These are phyloP conservation scores for Thuja plicata DNA, from an alignment of 83 land plant species.

Conservation along the genomic window DNA sequence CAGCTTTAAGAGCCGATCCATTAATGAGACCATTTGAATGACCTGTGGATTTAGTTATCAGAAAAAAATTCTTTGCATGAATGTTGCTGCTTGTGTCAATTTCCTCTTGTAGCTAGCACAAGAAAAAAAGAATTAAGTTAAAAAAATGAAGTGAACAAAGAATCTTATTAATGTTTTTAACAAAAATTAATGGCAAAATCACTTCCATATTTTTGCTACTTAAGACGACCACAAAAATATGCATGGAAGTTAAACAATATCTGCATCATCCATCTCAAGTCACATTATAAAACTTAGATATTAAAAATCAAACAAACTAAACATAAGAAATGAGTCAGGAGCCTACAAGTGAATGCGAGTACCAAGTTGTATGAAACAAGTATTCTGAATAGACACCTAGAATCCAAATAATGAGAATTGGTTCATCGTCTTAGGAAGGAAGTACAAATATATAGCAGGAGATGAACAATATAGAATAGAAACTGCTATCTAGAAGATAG, in stretches of 20 bases:
- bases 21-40: slow-evolving; percentile 93
- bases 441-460: too few species aligned
- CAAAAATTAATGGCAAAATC: background rate
- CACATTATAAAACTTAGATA: background rate
- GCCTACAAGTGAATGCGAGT: too few species aligned
- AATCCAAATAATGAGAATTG: too few species aligned
- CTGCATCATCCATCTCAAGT: background rate
- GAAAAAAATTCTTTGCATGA: background rate
- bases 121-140: background rate
- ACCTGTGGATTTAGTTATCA: slow-evolving; percentile 47
- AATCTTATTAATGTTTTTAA: background rate
- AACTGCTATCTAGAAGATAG: too few species aligned
- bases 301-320: background rate
- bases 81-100: background rate
- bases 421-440: too few species aligned
- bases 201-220: background rate
- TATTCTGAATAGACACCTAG: too few species aligned
- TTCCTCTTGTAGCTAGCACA: background rate
- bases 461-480: too few species aligned
- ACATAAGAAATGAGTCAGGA: too few species aligned
- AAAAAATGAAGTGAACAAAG: background rate
- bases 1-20: slow-evolving; percentile 94
- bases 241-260: background rate
- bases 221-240: background rate
- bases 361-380: too few species aligned